Evolutionary conservation across 371 early-diverging fungal genomes (phyloP).

Genomic region (Capillidium rhysosporum): DNA sequence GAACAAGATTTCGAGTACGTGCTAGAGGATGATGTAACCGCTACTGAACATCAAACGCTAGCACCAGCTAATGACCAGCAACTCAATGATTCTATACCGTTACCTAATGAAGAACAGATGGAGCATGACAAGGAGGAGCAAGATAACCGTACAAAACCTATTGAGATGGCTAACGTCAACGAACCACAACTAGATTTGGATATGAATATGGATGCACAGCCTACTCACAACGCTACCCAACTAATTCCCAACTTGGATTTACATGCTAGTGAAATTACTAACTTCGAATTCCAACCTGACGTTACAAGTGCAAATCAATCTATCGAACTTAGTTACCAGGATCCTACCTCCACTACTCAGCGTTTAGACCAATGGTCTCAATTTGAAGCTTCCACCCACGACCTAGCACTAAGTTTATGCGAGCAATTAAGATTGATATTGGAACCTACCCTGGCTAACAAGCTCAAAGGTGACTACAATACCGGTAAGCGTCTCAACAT

Average conservation of each 20-base stretch:
- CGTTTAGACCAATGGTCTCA: slow-evolving; percentile 54
- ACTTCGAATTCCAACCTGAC: too few relatives aligned
- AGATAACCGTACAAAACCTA: slow-evolving; percentile 7
- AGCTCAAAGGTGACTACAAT: slow-evolving; percentile 96
- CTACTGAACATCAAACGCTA: slow-evolving; percentile 42
- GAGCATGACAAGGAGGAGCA: slow-evolving; percentile 27
- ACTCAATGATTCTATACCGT: slow-evolving; percentile 28
- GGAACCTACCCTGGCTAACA: slow-evolving; percentile 90
- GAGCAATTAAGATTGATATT: slow-evolving; percentile 93
- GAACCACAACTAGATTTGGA: slow-evolving; percentile 14
- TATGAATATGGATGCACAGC: slow-evolving; percentile 8
- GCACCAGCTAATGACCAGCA: slow-evolving; percentile 56
- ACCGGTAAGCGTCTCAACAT: slow-evolving; percentile 99
- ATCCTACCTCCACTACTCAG: too few relatives aligned
- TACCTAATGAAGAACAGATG: slow-evolving; percentile 20
- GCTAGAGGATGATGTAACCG: slow-evolving; percentile 47
- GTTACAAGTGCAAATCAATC: too few relatives aligned
- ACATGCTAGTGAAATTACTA: too few relatives aligned
- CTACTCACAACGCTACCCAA: too few relatives aligned
- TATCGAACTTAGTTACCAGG: too few relatives aligned
- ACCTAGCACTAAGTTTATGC: slow-evolving; percentile 72
- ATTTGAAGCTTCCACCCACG: slow-evolving; percentile 71
- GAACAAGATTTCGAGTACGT: slow-evolving; percentile 45
- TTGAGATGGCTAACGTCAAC: slow-evolving; percentile 8
- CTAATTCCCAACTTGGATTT: too few relatives aligned